Conservation (phyloP, 768 basidiomycete genomes). For the Sporobolomyces pararoseus region DNA sequence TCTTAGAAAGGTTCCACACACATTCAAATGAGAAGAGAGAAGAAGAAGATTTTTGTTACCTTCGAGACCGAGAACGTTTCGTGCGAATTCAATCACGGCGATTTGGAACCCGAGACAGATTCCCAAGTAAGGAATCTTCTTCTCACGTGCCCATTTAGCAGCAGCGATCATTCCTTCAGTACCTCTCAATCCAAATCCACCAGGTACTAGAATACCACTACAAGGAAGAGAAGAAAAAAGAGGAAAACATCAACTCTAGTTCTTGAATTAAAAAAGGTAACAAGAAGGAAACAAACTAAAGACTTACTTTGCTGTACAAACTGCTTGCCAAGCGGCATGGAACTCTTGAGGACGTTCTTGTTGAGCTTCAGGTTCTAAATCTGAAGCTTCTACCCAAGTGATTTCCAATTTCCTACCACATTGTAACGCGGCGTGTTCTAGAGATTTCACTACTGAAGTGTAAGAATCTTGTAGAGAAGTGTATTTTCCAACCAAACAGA, state of each 20-base stretch:
- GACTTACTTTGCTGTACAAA: slow-evolving; percentile 80
- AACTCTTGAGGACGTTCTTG: slow-evolving; percentile 76
- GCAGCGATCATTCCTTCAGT: slow-evolving; percentile 97
- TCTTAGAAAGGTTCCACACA: no score
- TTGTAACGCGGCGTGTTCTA: slow-evolving; percentile 94
- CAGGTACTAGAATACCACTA: slow-evolving; percentile 94
- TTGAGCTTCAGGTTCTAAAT: slow-evolving; percentile 78
- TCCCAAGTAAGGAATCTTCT: slow-evolving; percentile 89
- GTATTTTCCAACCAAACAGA: slow-evolving; percentile 95
- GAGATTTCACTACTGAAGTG: slow-evolving; percentile 93
- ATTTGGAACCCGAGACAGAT: slow-evolving; percentile 98
- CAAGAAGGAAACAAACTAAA: no score
- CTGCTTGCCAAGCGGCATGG: slow-evolving; percentile 89
- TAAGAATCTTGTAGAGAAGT: slow-evolving; percentile 95
- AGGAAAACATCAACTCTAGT: no score
- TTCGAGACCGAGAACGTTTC: slow-evolving; percentile 69
- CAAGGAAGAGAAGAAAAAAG: background rate
- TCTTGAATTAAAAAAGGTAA: no score
- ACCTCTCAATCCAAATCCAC: slow-evolving; percentile 88
- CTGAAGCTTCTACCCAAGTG: slow-evolving; percentile 91
- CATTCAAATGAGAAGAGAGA: background rate
- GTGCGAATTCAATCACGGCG: slow-evolving; percentile 90
- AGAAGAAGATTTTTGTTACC: slow-evolving; percentile 58
- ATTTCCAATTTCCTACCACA: slow-evolving; percentile 78
- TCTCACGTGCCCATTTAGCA: slow-evolving; percentile 94